Conservation (phyloP, 2,329 filamentous ascomycete genomes). For the Fragosphaeria purpurea region DNA sequence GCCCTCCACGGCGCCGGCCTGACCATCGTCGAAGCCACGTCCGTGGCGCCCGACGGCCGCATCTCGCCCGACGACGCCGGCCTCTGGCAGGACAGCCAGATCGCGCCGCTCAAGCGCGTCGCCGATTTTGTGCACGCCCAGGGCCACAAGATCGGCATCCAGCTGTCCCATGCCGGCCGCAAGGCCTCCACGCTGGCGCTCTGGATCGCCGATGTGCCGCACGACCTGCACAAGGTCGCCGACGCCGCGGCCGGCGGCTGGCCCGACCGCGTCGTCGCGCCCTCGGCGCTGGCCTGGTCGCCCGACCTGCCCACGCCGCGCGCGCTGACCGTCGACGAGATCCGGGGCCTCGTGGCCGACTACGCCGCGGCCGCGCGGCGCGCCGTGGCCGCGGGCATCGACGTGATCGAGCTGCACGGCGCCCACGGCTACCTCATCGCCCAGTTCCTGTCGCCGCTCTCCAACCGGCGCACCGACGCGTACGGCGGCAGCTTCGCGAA, state of each 20-base stretch:
- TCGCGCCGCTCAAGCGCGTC: slow-evolving; percentile 58
- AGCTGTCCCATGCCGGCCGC: slow-evolving; percentile 71
- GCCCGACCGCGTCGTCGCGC: slow-evolving; percentile 43
- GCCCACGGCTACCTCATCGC: slow-evolving; percentile 59
- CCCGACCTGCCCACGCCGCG: slow-evolving; percentile 51
- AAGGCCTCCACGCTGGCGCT: slow-evolving; percentile 53
- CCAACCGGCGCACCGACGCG: slow-evolving; percentile 51
- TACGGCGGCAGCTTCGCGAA: slow-evolving; percentile 60
- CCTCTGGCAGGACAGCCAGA: slow-evolving; percentile 77
- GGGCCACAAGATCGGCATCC: slow-evolving; percentile 65
- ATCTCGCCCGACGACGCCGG: slow-evolving; percentile 75
- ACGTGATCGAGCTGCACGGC: slow-evolving; percentile 60
- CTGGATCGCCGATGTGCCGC: slow-evolving; percentile 48
- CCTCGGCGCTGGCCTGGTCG: slow-evolving; percentile 48
- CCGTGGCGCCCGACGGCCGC: slow-evolving; percentile 64
- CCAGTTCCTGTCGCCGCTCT: slow-evolving; percentile 52
- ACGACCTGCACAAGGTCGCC: slow-evolving; percentile 39
- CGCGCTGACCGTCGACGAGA: slow-evolving; percentile 59
- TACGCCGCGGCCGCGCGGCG: slow-evolving; percentile 50
- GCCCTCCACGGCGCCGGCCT: slow-evolving; percentile 65
- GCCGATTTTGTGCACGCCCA: slow-evolving; percentile 75
- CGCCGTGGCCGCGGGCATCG: slow-evolving; percentile 60
- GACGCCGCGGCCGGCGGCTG: slow-evolving; percentile 42
- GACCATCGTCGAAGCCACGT: slow-evolving; percentile 67
- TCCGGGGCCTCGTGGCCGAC: slow-evolving; percentile 51